Base-by-base conservation (phyloP, 345 rosid genomes). In the Lenwebbia sp. region DNA sequence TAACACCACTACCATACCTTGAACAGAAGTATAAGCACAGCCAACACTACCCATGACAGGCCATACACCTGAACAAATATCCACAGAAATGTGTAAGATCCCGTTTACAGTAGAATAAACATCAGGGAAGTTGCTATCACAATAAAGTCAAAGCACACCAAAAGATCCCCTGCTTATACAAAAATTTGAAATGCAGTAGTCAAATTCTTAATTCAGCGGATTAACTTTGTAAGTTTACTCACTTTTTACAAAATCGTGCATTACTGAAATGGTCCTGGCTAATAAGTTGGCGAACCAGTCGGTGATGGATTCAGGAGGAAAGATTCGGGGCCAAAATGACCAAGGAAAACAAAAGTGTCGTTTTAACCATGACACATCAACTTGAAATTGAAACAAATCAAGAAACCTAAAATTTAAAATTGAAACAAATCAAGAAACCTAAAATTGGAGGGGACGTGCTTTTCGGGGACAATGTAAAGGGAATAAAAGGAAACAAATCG, bases 1-100 rank as follows among this genome's bases (percentile, higher is more conserved):
- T 52, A 7, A 30, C 84, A 51, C 56, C 26, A 51, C 58, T 11
- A 47, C 30, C 90, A 10, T 51, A 96, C 99, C 99, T 97, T 96
- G 92, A 97, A 97, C 83, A 97, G 98, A 84, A 95, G 26, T 75
- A 97, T 88, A 62, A 89, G 90, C 76, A 83, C 92, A 5, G 96
- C 99, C 52, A 97, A 86, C 84, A 92, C 99, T 75, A 88, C 87
- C 99, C 99, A 97, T 49, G 99, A 97, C 50, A 93, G 70, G 86
- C 99, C 99, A 83, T 94, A 97, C 76, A 94, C 93, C 99, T 97
- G 90, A 86, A 19, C 85, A 62, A 86, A 49, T 81, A 28, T 54
- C 83, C 81, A 84, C 83, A 56, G 21, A 83, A 58, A 49, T 12
- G 51, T 21, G 62, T 84, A 22, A 83, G 30, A 84, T 53, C 33